Evolutionary conservation across 768 basidiomycete species (phyloP), one percentile per base, ranked within the genome.

Genomic region (Boletus tomentosulus): DNA sequence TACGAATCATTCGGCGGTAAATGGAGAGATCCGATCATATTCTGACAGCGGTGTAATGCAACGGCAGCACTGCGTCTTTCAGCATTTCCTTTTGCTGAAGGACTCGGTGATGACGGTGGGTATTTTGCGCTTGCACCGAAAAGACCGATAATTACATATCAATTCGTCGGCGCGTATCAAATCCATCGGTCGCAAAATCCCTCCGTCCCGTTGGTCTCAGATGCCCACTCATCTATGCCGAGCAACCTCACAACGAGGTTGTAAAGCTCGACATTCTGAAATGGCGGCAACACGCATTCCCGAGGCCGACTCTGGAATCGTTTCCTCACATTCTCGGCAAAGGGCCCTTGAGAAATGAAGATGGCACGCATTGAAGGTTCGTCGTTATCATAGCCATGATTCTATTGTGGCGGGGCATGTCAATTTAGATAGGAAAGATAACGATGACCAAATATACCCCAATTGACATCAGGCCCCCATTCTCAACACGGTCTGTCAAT

Each of bases 311-410:
- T 33, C 9, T 13, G 33, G 16, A 45, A 15, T 10, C 25, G 54
- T n/a, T 44, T 45, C 30, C 30, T 60, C 47, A 53, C 47, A 9
- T 41, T 35, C 19, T 57, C 66, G 9, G 87, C 82, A 69, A 93
- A 93, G 0, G 92, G 92, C 0, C 92, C 91, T 65, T 89, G 87
- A 13, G 91, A 90, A 55, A 94, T 83, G 71, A 96, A 95, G 69
- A 92, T 83, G 2, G 92, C 90, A 50, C 83, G 83, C 93, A 95
- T 95, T 6, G 84, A 76, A 12, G 73, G 61, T 48, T 83, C 83
- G 19, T 78, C 69, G 57, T 92, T 91, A 65, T 94, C 92, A 64
- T 92, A 96, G 4, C 94, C 92, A 64, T 95, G 93, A 58, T 84
- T 92, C 87, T 90, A 58, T 34, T 48, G 39, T 35, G 38, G 47